These are phyloP conservation scores for Pachysandra terminalis DNA, from an alignment of 164 flowering plant species.

Conservation along the genomic window DNA sequence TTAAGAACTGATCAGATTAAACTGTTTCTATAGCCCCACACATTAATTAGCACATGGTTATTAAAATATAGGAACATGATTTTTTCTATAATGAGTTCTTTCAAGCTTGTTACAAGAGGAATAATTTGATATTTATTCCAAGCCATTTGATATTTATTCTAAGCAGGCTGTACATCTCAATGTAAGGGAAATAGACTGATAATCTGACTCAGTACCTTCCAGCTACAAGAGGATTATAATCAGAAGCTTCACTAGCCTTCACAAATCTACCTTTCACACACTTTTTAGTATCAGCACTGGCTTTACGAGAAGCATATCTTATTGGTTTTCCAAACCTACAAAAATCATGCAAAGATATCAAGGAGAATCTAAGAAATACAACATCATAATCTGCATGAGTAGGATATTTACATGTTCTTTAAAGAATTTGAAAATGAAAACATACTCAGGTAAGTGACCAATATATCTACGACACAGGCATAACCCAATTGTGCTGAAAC, in stretches of 20 bases:
- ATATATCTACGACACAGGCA: too few species aligned
- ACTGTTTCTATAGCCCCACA: background rate
- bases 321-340: conserved; percentile 10
- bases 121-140: background rate
- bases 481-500: too few species aligned
- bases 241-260: conserved; percentile 13
- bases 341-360: background rate
- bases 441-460: too few species aligned
- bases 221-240: conserved; percentile 4
- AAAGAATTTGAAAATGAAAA: too few species aligned
- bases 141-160: too few species aligned
- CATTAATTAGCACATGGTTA: background rate
- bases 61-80: background rate
- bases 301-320: conserved; percentile 15
- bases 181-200: background rate
- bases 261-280: conserved; percentile 17
- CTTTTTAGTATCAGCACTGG: conserved; percentile 11
- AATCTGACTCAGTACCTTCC: background rate
- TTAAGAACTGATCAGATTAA: background rate
- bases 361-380: background rate
- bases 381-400: too few species aligned
- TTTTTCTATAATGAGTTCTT: background rate
- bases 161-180: background rate
- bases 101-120: background rate
- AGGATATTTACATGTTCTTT: too few species aligned